Evolutionary conservation across 768 basidiomycete species (phyloP), one percentile per base, ranked within the genome.

Genomic region (Lentinula guzmanii): DNA sequence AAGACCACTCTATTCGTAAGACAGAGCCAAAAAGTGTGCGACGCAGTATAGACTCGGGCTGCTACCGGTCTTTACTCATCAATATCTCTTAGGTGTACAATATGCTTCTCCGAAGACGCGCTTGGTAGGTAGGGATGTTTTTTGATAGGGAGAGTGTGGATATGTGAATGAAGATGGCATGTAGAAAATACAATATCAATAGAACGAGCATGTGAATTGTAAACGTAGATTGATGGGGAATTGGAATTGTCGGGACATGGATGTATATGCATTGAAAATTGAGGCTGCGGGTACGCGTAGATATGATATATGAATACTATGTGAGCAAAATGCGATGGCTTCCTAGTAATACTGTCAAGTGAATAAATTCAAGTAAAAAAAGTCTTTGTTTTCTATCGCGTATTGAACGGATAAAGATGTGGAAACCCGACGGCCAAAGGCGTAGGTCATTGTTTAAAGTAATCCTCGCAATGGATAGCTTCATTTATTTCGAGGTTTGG

Each of bases 401-500:
- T 18, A 8, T 24, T 24, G n/a, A 46, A 24, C 21, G 21, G 21
- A 13, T 48, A 48, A n/a, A 43, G 5, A 43, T 43, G 42, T 43
- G 16, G n/a, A 43, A 43, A 43, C 6, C 16, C 42, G 42, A 43
- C 28, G 28, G 28, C 28, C 28, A 28, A 4, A 28, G 28, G 28
- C 21, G 21, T 18, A n/a, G 11, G 16, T 21, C 46, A 48, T 18
- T n/a, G 46, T n/a, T 48, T 18, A 48, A 21, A 9, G 46, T n/a
- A 10, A 18, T n/a, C 18, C 43, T 45, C 4, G 6, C 6, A 24
- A 43, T 43, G 42, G 5, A 48, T 6, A 7, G 16, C 46, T n/a
- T 48, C 21, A 48, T 21, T 48, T 48, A 11, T 18, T 18, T 46
- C 50, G 45, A 21, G 72, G 68, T 67, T 86, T 85, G 66, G 75